Percentiles rank a stretch among this genome's conserved stretches.
These are phyloP conservation scores for Fusarium solani-melongenae DNA, from an alignment of 2,329 filamentous ascomycete species.

Conservation along the genomic window DNA sequence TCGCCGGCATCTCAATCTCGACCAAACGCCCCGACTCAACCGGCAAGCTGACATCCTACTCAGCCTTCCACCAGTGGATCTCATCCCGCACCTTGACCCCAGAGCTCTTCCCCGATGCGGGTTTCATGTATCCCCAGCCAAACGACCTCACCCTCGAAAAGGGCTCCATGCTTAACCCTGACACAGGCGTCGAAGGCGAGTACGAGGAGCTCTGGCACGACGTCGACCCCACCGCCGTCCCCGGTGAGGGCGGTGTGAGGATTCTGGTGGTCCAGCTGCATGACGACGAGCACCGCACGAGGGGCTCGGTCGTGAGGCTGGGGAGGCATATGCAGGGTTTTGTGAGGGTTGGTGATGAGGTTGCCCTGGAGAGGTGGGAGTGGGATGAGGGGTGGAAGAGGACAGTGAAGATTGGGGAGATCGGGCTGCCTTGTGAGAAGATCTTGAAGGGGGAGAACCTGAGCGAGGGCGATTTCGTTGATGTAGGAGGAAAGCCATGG, in stretches of 20 bases:
- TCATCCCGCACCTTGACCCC: conserved; percentile 60
- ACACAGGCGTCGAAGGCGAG: conserved; percentile 57
- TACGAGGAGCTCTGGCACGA: conserved; percentile 78
- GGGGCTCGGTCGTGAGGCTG: conserved; percentile 65
- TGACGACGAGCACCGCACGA: conserved; percentile 35
- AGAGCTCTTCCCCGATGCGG: conserved; percentile 61
- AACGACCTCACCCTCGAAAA: conserved; percentile 63
- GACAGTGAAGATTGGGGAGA: conserved; percentile 49
- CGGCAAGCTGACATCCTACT: conserved; percentile 46
- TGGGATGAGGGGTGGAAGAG: conserved; percentile 53
- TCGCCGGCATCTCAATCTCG: conserved; percentile 66
- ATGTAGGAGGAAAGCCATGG: conserved; percentile 45
- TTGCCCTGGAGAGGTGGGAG: conserved; percentile 67
- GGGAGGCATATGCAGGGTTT: conserved; percentile 68
- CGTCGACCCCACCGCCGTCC: conserved; percentile 46
- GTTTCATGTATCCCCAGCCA: conserved; percentile 62
- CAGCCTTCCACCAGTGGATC: conserved; percentile 69
- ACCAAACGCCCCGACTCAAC: conserved; percentile 40
- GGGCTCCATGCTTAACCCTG: conserved; percentile 69
- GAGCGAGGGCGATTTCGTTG: conserved; percentile 33
- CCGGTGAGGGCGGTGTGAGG: background rate
- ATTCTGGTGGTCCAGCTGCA: conserved; percentile 20
- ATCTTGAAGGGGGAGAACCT: conserved; percentile 22
- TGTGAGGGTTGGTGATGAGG: conserved; percentile 54
- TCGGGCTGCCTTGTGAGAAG: conserved; percentile 49